These are phyloP conservation scores for Fusarium sp. DNA, from an alignment of 2,329 filamentous ascomycete species.

Conservation along the genomic window DNA sequence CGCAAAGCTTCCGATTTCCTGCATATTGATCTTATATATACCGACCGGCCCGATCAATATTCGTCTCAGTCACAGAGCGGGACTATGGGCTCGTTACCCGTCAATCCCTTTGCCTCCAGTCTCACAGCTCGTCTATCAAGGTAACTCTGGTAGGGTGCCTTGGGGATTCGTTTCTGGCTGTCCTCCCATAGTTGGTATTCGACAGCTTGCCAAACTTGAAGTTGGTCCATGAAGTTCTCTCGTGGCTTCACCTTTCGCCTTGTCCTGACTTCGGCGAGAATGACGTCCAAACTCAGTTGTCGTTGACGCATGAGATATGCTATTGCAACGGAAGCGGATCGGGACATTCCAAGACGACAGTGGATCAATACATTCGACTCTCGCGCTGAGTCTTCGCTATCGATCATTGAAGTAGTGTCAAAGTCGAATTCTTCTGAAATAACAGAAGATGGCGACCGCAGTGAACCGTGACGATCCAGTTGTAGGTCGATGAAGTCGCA, in stretches of 20 bases:
- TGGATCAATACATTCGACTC: constrained; percentile 47
- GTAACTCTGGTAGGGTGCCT: constrained; percentile 42
- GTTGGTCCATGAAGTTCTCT: constrained; percentile 48
- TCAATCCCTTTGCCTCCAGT: constrained; percentile 36
- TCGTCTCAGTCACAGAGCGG: constrained; percentile 12
- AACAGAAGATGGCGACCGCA: not conserved
- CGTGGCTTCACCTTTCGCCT: constrained; percentile 45
- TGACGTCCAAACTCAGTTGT: constrained; percentile 19
- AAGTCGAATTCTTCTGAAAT: constrained; percentile 4
- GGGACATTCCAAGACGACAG: constrained; percentile 51
- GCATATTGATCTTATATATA: constrained; percentile 1
- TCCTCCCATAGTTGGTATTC: constrained; percentile 48
- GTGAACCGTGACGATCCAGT: constrained; percentile 1
- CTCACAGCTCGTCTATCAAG: constrained; percentile 33
- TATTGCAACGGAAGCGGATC: constrained; percentile 47
- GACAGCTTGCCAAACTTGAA: constrained; percentile 49
- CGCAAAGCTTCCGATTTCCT: not conserved
- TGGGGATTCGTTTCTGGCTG: constrained; percentile 40
- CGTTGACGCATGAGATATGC: constrained; percentile 51
- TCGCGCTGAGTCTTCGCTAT: constrained; percentile 4
- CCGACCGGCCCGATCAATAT: constrained; percentile 7
- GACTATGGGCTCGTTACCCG: constrained; percentile 38
- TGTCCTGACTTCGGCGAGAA: constrained; percentile 36
- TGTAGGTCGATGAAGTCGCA: constrained; percentile 46
- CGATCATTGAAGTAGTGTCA: constrained; percentile 10